Evolutionary conservation across 2,329 filamentous ascomycete genomes (phyloP).

Genomic region (Aulographum hederae): DNA sequence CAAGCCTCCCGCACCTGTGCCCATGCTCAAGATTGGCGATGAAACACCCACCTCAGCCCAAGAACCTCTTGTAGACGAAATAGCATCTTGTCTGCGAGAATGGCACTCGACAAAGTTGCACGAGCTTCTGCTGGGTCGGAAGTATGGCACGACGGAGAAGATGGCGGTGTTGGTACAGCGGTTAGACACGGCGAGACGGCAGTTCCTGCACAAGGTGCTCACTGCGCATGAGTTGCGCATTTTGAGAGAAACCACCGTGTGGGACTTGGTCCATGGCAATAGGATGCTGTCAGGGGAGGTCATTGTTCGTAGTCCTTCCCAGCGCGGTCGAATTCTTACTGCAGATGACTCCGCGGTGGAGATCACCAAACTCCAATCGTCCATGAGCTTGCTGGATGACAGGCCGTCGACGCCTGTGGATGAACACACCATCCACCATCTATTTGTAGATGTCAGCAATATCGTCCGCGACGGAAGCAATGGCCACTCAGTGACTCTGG

Average conservation of each 20-base stretch:
- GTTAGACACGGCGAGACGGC: conserved; percentile 71
- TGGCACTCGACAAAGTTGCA: conserved; percentile 98
- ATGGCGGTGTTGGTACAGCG: conserved; percentile 64
- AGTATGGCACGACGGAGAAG: conserved; percentile 66
- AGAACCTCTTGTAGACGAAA: conserved; percentile 91
- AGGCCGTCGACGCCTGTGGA: conserved; percentile 52
- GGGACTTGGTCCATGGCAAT: conserved; percentile 87
- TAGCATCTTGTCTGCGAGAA: conserved; percentile 87
- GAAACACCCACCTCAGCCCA: conserved; percentile 79
- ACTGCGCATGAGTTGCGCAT: conserved; percentile 67
- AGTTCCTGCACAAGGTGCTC: conserved; percentile 85
- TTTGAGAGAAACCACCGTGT: conserved; percentile 77
- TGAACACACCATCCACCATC: conserved; percentile 58
- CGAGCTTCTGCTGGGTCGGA: conserved; percentile 65
- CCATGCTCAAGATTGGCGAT: conserved; percentile 94
- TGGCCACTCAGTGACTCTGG: conserved; percentile 38
- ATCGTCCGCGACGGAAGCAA: conserved; percentile 63
- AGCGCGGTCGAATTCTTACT: conserved; percentile 71
- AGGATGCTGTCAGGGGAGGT: conserved; percentile 87
- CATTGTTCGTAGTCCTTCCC: conserved; percentile 76
- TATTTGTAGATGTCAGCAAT: conserved; percentile 68
- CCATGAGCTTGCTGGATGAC: conserved; percentile 85
- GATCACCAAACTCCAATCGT: conserved; percentile 75
- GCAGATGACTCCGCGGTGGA: conserved; percentile 87
- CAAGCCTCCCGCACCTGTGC: conserved; percentile 79